Evolutionary conservation across 2,329 filamentous ascomycete species (phyloP), one percentile per base, ranked within the genome.

Genomic region (Domatiomyces globalis): DNA sequence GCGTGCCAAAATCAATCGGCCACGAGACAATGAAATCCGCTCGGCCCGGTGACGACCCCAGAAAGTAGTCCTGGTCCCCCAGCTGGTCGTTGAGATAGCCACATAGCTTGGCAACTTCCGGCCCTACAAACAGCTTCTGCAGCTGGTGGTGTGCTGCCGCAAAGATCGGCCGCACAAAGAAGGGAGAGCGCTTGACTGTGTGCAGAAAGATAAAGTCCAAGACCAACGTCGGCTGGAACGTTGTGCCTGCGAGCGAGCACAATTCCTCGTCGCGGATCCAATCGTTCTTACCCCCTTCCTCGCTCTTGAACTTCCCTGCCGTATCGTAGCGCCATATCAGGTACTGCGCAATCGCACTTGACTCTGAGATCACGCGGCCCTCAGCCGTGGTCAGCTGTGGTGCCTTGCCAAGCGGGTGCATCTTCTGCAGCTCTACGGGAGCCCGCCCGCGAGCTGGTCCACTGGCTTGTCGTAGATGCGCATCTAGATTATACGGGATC

Each of bases 341-440:
- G 51, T 67, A 66, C 17, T 58, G 59, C 1, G 57, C 56, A 19
- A 67, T 65, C 12, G 61, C 61, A 18, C 58, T 49, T n/a, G 57
- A 59, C 52, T 67, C 65, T n/a, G 61, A 56, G 36, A 67, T 58
- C 5, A 57, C 49, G 25, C 58, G 50, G 22, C 22, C 22, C 22
- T 25, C 22, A 6, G 2, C 60, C 62, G 36, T 62, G n/a, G 55
- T 52, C 12, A 60, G 50, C 36, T 56, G 53, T 6, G 89, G 90
- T 1, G 86, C 87, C 66, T 94, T 95, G 54, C 90, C 90, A 4
- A 95, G 74, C 0, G 86, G 83, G 62, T 95, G 88, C 42, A 94
- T 71, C 57, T 86, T 74, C 62, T 84, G 82, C 43, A 95, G 75
- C 61, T 85, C 83, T 0, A 78, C 71, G 1, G 88, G 89, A 15